Evolutionary conservation across 2,329 filamentous ascomycete genomes (phyloP).

Genomic region (Blumeria hordei): DNA sequence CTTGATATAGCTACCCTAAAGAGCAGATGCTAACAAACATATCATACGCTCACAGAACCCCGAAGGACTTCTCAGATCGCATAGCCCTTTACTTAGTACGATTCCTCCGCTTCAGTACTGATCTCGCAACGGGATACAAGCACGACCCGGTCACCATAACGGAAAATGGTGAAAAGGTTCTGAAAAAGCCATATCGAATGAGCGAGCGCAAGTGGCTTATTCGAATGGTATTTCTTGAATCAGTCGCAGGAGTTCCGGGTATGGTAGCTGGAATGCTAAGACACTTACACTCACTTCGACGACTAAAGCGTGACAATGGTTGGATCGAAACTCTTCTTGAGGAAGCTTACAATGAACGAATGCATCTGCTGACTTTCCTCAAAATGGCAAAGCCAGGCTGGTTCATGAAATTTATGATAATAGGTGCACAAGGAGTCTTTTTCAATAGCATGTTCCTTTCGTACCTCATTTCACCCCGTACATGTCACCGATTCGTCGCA

Average conservation of each 20-base stretch:
- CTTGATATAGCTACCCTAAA: conserved; percentile 36
- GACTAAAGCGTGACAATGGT: conserved; percentile 80
- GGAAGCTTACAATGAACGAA: conserved; percentile 78
- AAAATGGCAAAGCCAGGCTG: conserved; percentile 58
- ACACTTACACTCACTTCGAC: conserved; percentile 61
- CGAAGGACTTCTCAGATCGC: conserved; percentile 51
- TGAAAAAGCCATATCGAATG: conserved; percentile 37
- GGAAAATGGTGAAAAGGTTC: conserved; percentile 21
- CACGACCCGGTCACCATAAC: conserved; percentile 32
- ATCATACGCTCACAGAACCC: conserved; percentile 50
- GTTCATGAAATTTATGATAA: conserved; percentile 82
- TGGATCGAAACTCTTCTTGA: conserved; percentile 87
- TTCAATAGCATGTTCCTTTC: conserved; percentile 83
- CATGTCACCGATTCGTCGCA: conserved; percentile 84
- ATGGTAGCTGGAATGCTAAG: conserved; percentile 93
- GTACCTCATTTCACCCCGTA: conserved; percentile 68
- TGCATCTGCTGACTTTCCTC: conserved; percentile 82
- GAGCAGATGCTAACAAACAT: conserved; percentile 53
- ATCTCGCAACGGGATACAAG: conserved; percentile 56
- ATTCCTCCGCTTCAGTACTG: conserved; percentile 54
- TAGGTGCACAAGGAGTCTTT: conserved; percentile 85
- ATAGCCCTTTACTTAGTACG: conserved; percentile 56
- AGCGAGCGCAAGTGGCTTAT: conserved; percentile 77
- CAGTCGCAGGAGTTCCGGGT: conserved; percentile 79
- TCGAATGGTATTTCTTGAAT: conserved; percentile 81